Evolutionary conservation across 1,139 yeast genomes (phyloP).

Genomic region (Diutina pseudorugosa): DNA sequence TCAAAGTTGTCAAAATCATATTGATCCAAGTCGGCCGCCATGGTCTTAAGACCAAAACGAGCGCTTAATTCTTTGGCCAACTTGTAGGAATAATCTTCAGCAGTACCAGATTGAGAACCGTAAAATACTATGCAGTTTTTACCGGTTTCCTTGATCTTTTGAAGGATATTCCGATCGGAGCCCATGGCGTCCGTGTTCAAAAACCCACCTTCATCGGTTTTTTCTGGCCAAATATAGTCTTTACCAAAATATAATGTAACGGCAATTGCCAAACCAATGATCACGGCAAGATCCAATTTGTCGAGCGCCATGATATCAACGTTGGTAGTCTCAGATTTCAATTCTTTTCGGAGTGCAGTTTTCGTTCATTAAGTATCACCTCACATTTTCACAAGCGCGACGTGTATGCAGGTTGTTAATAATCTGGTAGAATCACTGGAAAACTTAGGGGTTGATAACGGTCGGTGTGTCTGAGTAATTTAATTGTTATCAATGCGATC

Average conservation of each 20-base stretch:
- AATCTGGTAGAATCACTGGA: not conserved
- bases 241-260: constrained; percentile 56
- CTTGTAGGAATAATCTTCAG: constrained; percentile 91
- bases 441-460: not conserved
- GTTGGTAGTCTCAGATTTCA: not conserved
- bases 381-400: not conserved
- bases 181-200: constrained; percentile 27
- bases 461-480: not conserved
- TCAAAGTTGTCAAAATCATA: constrained; percentile 70
- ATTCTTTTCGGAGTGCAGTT: not conserved
- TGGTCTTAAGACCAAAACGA: constrained; percentile 67
- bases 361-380: not conserved
- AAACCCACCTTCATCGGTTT: constrained; percentile 25
- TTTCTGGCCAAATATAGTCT: constrained; percentile 39
- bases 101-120: constrained; percentile 99
- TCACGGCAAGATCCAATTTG: constrained; percentile 57
- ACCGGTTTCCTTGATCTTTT: constrained; percentile 45
- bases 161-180: constrained; percentile 47
- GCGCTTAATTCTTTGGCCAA: constrained; percentile 80
- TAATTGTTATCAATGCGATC: not conserved
- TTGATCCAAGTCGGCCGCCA: constrained; percentile 84
- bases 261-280: constrained; percentile 53
- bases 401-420: not conserved
- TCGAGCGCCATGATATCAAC: constrained; percentile 36
- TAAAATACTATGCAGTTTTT: constrained; percentile 76